Evolutionary conservation across 371 early-diverging fungal species (phyloP).

Genomic region (Apophysomyces trapeziformis): DNA sequence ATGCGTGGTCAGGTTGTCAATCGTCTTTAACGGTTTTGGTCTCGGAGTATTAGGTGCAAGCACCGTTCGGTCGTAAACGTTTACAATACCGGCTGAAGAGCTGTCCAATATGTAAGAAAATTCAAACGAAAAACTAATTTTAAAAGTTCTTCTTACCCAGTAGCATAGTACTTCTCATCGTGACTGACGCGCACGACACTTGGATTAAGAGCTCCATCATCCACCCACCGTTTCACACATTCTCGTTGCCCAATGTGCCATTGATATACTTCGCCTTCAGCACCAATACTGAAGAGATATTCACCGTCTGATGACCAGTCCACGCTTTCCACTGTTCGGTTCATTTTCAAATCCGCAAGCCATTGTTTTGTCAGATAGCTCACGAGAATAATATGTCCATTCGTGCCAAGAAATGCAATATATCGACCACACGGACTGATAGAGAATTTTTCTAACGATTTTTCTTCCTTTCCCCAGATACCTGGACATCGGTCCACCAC

Average conservation of each 20-base stretch:
- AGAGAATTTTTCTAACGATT: slow-evolving; percentile 67
- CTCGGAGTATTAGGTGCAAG: slow-evolving; percentile 33
- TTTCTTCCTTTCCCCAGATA: slow-evolving; percentile 75
- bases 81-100: slow-evolving; percentile 84
- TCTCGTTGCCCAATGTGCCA: slow-evolving; percentile 70
- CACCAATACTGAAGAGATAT: slow-evolving; percentile 66
- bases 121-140: background rate
- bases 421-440: slow-evolving; percentile 65
- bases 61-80: slow-evolving; percentile 74
- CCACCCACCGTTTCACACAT: slow-evolving; percentile 77
- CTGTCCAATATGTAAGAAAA: slow-evolving; percentile 31
- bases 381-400: slow-evolving; percentile 83
- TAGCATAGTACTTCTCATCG: slow-evolving; percentile 77
- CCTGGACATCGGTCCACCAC: slow-evolving; percentile 68
- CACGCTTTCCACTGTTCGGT: slow-evolving; percentile 70
- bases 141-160: slow-evolving; percentile 63
- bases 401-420: slow-evolving; percentile 78
- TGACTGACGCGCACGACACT: slow-evolving; percentile 73
- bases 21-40: slow-evolving; percentile 77
- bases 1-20: slow-evolving; percentile 84
- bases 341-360: slow-evolving; percentile 86
- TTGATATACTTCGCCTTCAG: slow-evolving; percentile 72
- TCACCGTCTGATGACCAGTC: slow-evolving; percentile 70
- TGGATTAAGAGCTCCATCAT: slow-evolving; percentile 82
- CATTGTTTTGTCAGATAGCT: slow-evolving; percentile 80